Percentiles rank a stretch among this genome's conserved stretches.
Evolutionary conservation across 805 yeast species (phyloP).

Genomic region (Schwanniomyces sp.): DNA sequence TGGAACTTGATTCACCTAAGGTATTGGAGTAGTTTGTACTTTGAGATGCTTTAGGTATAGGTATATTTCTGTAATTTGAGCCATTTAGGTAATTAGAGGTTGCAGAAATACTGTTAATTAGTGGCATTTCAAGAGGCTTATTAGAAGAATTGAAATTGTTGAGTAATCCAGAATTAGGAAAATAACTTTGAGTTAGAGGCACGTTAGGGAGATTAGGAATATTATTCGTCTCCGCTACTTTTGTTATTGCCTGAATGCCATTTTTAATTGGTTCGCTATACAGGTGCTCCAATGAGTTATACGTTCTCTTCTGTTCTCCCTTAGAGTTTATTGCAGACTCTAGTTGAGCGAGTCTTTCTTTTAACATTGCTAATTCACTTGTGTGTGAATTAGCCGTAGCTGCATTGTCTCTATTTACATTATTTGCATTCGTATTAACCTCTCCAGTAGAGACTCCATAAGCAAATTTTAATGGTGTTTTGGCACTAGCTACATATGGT

Average conservation of each 20-base stretch:
- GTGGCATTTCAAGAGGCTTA: not conserved
- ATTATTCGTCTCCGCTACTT: not conserved
- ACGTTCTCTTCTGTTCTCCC: not conserved
- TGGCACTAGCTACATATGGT: conserved; percentile 20
- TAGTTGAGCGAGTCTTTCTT: conserved; percentile 15
- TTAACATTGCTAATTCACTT: conserved; percentile 16
- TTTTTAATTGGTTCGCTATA: not conserved
- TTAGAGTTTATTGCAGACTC: conserved; percentile 9
- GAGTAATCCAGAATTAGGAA: not conserved
- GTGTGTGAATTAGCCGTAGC: conserved; percentile 1
- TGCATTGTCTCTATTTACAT: not conserved
- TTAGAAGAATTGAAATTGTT: not conserved
- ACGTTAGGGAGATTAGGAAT: not conserved
- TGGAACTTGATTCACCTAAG: not conserved
- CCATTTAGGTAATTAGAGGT: not conserved
- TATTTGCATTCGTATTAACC: not conserved
- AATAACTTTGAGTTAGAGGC: not conserved
- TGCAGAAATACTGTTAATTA: not conserved
- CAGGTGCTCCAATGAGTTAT: not conserved
- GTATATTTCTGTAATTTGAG: not conserved
- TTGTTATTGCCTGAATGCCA: not conserved
- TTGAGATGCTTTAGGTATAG: not conserved
- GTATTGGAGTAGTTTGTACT: not conserved
- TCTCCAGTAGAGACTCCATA: not conserved
- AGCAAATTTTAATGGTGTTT: conserved; percentile 15